Conservation (phyloP, 441 rosid genomes). For the Bocquillonia castaneifolia region DNA sequence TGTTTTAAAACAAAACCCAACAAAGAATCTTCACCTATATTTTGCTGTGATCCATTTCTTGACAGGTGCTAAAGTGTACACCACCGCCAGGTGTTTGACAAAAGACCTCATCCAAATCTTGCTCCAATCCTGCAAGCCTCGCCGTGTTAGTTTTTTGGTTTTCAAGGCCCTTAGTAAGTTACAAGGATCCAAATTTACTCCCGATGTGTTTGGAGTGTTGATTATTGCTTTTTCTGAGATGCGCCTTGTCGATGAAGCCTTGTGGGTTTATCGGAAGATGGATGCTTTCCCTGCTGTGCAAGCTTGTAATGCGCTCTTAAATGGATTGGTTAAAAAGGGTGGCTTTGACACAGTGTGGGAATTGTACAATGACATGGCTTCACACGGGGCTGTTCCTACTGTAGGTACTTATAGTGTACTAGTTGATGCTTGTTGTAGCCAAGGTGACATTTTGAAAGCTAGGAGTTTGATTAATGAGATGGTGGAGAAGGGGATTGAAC, state of each 20-base stretch:
- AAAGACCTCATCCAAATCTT: constrained; percentile 51
- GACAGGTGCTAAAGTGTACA: constrained; percentile 33
- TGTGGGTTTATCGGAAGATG: constrained; percentile 44
- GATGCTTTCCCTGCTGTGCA: constrained; percentile 36
- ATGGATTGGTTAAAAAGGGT: constrained; percentile 43
- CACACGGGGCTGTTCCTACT: constrained; percentile 47
- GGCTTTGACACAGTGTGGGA: constrained; percentile 46
- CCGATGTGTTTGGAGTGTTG: constrained; percentile 48
- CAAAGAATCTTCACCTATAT: constrained; percentile 30
- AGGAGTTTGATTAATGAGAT: constrained; percentile 47
- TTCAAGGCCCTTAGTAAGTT: constrained; percentile 41
- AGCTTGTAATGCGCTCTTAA: constrained; percentile 50
- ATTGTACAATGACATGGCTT: constrained; percentile 40
- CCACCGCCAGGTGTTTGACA: constrained; percentile 62
- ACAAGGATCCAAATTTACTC: constrained; percentile 27
- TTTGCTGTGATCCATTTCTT: constrained; percentile 35
- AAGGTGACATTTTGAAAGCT: constrained; percentile 41
- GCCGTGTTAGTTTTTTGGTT: constrained; percentile 27
- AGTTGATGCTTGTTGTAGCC: constrained; percentile 49
- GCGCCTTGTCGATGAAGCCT: constrained; percentile 53
- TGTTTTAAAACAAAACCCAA: constrained; percentile 23
- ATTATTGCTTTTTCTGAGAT: constrained; percentile 48
- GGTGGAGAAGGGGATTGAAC: constrained; percentile 38
- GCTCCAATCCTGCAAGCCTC: constrained; percentile 31
- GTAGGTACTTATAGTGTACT: constrained; percentile 53